A percentile compares a stretch with the other conserved stretches of the same genome.
phyloP scores from a whole-genome alignment of 495 filamentous ascomycete species.

The Beverwykella pulmonaria region DNA sequence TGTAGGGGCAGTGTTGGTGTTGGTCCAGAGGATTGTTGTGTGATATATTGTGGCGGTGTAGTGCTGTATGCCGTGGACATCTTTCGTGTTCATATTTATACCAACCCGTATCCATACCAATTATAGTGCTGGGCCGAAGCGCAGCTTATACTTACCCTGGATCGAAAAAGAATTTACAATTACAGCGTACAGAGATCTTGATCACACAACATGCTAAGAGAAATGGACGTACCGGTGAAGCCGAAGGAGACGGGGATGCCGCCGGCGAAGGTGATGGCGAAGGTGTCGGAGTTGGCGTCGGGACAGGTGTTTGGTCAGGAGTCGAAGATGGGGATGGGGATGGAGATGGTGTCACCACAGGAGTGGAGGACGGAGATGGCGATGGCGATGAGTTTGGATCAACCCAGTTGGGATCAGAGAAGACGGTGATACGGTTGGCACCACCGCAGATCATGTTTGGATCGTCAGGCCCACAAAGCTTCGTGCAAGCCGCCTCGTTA shows the following conservation, averaged over 20 bases:
- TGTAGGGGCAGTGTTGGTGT: no score
- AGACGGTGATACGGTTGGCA: neutral
- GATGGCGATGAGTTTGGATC: neutral
- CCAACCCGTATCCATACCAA: no score
- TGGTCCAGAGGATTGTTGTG: no score
- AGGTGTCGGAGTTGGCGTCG: no score
- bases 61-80: no score
- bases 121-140: no score
- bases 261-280: no score
- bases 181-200: neutral
- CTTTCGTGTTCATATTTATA: no score
- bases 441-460: neutral
- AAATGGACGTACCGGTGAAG: conserved; percentile 1
- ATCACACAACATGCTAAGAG: neutral
- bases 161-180: neutral
- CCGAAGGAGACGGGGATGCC: neutral
- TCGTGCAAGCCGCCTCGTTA: neutral
- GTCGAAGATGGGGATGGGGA: no score
- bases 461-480: neutral
- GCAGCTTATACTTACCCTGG: neutral
- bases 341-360: no score
- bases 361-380: neutral
- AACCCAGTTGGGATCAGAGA: neutral
- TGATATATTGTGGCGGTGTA: no score
- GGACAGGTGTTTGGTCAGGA: no score